Conservation (phyloP, 2,329 filamentous ascomycete species). For the Beauveria scarabaeidicola region DNA sequence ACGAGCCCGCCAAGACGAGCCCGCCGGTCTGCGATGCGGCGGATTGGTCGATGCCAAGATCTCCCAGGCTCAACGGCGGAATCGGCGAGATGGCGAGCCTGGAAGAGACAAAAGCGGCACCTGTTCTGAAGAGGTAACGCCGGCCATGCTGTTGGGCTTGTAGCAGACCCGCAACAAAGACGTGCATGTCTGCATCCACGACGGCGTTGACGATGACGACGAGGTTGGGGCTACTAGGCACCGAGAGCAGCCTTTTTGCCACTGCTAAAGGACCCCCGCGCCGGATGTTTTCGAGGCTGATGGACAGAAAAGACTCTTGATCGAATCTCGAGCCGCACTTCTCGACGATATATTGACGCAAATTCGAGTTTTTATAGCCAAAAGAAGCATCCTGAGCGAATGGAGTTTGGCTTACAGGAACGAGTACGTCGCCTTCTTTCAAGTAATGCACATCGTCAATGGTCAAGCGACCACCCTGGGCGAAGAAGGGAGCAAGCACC, state of each 20-base stretch:
- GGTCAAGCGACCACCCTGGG: slow-evolving; percentile 46
- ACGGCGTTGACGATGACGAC: slow-evolving; percentile 47
- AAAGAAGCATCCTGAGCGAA: slow-evolving; percentile 51
- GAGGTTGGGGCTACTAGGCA: slow-evolving; percentile 25
- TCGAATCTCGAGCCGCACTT: slow-evolving; percentile 32
- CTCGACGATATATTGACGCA: slow-evolving; percentile 39
- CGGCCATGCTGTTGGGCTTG: slow-evolving; percentile 22
- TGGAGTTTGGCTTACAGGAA: slow-evolving; percentile 39
- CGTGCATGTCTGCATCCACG: slow-evolving; percentile 45
- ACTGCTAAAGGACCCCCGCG: slow-evolving; percentile 21
- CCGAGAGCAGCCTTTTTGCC: slow-evolving; percentile 18
- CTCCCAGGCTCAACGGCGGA: slow-evolving; percentile 35
- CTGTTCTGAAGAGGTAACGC: slow-evolving; percentile 30
- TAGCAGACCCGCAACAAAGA: slow-evolving; percentile 42
- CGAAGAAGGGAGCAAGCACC: slow-evolving; percentile 48
- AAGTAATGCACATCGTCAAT: slow-evolving; percentile 50
- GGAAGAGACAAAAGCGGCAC: slow-evolving; percentile 34
- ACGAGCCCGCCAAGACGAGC: slow-evolving; percentile 43
- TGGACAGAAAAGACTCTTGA: slow-evolving; percentile 18
- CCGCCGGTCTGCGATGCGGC: slow-evolving; percentile 30
- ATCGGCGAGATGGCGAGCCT: slow-evolving; percentile 42
- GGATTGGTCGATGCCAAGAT: slow-evolving; percentile 26
- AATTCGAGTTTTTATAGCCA: slow-evolving; percentile 45
- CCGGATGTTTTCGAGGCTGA: slow-evolving; percentile 23
- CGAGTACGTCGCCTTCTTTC: slow-evolving; percentile 34